Base-by-base conservation (phyloP, 495 filamentous ascomycete species). In the Sphaerosporella brunnea region DNA sequence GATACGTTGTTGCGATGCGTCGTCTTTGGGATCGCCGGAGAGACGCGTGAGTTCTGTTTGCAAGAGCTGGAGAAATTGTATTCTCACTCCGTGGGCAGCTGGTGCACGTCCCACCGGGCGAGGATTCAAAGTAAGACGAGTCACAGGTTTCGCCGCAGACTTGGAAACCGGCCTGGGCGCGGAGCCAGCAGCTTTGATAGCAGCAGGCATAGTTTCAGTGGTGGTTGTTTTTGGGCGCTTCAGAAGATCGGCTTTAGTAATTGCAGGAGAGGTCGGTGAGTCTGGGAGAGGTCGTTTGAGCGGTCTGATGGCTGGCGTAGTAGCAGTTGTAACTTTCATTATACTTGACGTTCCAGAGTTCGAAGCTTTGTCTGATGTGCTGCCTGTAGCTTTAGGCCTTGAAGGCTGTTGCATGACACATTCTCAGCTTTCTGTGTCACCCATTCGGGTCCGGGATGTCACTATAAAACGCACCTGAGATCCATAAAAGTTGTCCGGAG, bases 101-200 rank as follows among this genome's bases (percentile, higher is more conserved):
- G 90, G 88, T 0, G 80, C 68, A 8, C 74, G 72, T 18, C 74
- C 64, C 3, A 97, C 63, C 51, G 81, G 73, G n/a, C 84, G 74
- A 39, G 92, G 92, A 51, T 87, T 93, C 32, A 95, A 66, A 3
- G 69, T 66, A 68, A 5, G 59, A 59, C 16, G 62, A 59, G n/a
- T 23, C 2, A 9, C 38, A 64, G 61, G 36, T 68, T 62, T 28
- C 60, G 58, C 18, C 62, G 63, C 2, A n/a, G n/a, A n/a, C n/a
- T n/a, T n/a, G n/a, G n/a, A n/a, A n/a, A n/a, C n/a, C n/a, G n/a
- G n/a, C n/a, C n/a, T n/a, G 63, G 54, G 30, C 47, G 19, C 20
- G 26, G 44, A 13, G 23, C 9, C 36, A 9, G 19, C 25, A 3
- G 36, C 37, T 28, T 32, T 20, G 45, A 59, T 53, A 34, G 55